Base-by-base conservation (phyloP, 495 filamentous ascomycete genomes). In the Neurospora sublineolata region DNA sequence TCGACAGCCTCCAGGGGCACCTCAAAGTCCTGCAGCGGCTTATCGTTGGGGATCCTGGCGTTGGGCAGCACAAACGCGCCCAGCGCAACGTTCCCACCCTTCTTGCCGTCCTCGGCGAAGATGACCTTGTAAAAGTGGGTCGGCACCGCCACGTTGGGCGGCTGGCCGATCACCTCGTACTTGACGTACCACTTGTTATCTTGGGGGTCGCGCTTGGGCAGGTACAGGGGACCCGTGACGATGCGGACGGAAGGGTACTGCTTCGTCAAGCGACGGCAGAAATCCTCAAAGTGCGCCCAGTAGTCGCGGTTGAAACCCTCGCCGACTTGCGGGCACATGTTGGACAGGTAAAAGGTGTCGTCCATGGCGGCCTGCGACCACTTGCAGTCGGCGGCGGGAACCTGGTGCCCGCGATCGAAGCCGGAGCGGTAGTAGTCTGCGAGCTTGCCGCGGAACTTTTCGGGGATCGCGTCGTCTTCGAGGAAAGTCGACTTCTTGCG, bases 71-170 rank as follows among this genome's bases (percentile, higher is more conserved):
- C 95, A 77, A 99, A 99, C 3, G 95, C 96, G 27, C 92, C 96
- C 9, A 99, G 80, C 3, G 93, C 93, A 3, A 99, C 95, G 71
- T 90, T 91, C 5, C 93, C 91, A 9, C 86, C 87, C 1, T 82
- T 82, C 16, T 80, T 85, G 2, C 91, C 92, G 75, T 97, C 93
- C 81, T 98, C 95, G 5, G 92, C 95, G 76, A 96, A 95, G 69
- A 99, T 93, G 68, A 99, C 92, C 84, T 99, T 99, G 84, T 95
- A 99, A 84, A 99, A 99, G 79, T 99, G 95, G 33, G 95, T 99
- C 10, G 95, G 95, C 71, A 99, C 95, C 9, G 96, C 93, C 23
- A 99, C 89, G 77, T 93, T 97, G 3, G 95, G 96, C 69, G 96
- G 95, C 77, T 86, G 89, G 4, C 95, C 95, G 71, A 99, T 95